Evolutionary conservation across 768 basidiomycete species (phyloP), one percentile per base, ranked within the genome.

Genomic region (Xerocomellus amylosporus): DNA sequence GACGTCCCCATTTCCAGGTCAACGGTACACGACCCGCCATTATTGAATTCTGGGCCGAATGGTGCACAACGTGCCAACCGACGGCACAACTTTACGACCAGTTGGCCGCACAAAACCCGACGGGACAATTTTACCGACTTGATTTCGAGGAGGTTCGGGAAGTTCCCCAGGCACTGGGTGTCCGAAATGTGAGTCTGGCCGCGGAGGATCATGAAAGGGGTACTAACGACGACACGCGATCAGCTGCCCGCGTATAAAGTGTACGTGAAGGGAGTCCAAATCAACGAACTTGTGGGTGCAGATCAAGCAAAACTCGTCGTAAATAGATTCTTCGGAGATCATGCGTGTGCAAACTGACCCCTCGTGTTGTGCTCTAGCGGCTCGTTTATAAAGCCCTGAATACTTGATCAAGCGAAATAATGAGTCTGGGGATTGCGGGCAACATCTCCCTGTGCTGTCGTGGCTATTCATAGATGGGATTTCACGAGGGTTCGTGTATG

Each of bases 31-130:
- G 54, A 52, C 68, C 68, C 8, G 68, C 46, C 49, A 60, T 69
- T 52, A 61, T 69, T 20, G 68, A 69, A 46, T 69, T 70, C 62
- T 70, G 67, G 67, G 67, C 67, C 49, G 66, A 70, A 13, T 69
- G 67, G 67, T 69, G 67, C 24, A 17, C 19, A 33, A 61, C 64
- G n/a, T 70, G 67, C 48, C 56, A 53, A 39, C 22, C 53, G 8
- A 61, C 49, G 60, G 50, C 68, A 37, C 12, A 55, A 7, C 19
- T 66, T 10, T 69, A 64, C 42, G 51, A 68, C 53, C 60, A 54
- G 50, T 30, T 69, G 58, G 63, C 67, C 45, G 58, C 57, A 8
- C 63, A 68, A 64, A 61, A 70, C 42, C 67, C 68, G 9, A 5
- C 14, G 24, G 67, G 58, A 0, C 39, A 67, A 1, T 68, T 68